A percentile compares a stretch with the other conserved stretches of the same genome.
Evolutionary conservation across 768 basidiomycete genomes (phyloP).

Genomic region (Coprinopsis sp.): DNA sequence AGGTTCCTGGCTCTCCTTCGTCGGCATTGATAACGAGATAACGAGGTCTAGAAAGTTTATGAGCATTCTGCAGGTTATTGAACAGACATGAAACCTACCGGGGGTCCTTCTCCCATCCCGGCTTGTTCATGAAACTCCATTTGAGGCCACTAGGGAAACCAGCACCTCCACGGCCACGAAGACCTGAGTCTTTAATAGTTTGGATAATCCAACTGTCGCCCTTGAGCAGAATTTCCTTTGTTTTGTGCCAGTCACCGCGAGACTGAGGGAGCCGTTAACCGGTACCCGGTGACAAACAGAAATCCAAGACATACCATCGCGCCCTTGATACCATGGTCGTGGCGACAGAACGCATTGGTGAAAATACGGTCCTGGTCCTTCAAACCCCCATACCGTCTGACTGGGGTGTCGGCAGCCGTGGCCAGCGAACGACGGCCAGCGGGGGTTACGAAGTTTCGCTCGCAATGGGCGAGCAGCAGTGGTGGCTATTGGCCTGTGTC

Average conservation of each 20-base stretch:
- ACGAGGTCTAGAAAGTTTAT: constrained; percentile 55
- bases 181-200: constrained; percentile 91
- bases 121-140: constrained; percentile 99
- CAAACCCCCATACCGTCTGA: constrained; percentile 87
- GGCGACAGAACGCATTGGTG: constrained; percentile 82
- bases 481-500: no score
- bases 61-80: constrained; percentile 3
- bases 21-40: constrained; percentile 98
- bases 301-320: constrained; percentile 56
- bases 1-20: constrained; percentile 97
- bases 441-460: constrained; percentile 29
- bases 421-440: constrained; percentile 59
- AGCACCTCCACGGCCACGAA: constrained; percentile 93
- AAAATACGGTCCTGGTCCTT: constrained; percentile 95
- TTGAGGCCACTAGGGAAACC: constrained; percentile 96
- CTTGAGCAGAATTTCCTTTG: constrained; percentile 93
- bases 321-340: constrained; percentile 92
- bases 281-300: not conserved
- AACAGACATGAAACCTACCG: constrained; percentile 40
- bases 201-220: constrained; percentile 98
- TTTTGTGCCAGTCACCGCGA: constrained; percentile 97
- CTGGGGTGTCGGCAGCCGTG: constrained; percentile 79
- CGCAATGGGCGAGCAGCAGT: constrained; percentile 27
- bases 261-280: constrained; percentile 40
- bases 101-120: constrained; percentile 94